A percentile compares a stretch with the other conserved stretches of the same genome.
phyloP scores from a whole-genome alignment of 495 filamentous ascomycete genomes.

The Elaphomyces granulatus region DNA sequence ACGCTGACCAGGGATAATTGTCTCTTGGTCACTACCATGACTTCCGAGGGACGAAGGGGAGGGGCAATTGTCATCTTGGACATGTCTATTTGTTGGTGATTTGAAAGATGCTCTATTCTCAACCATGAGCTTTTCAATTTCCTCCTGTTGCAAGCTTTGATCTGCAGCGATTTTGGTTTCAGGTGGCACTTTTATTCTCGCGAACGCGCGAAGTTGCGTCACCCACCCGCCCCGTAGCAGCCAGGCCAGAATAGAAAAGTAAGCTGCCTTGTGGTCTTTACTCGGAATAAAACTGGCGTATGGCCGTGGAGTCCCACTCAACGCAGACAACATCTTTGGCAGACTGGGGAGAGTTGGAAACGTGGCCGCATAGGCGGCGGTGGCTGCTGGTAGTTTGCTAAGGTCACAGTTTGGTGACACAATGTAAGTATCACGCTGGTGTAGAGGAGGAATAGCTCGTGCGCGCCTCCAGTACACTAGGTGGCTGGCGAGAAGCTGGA shows the following conservation, averaged over 20 bases:
- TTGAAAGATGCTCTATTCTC: constrained; percentile 13
- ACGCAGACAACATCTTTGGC: constrained; percentile 65
- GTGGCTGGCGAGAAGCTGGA: constrained; percentile 75
- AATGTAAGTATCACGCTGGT: constrained; percentile 83
- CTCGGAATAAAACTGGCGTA: constrained; percentile 74
- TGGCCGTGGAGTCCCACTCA: constrained; percentile 61
- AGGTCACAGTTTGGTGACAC: constrained; percentile 84
- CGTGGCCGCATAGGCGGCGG: constrained; percentile 50
- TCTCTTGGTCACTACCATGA: constrained; percentile 28
- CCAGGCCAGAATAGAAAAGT: constrained; percentile 85
- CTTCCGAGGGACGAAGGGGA: constrained; percentile 31
- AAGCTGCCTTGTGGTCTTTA: constrained; percentile 73
- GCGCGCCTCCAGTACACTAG: constrained; percentile 92
- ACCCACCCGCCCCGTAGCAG: constrained; percentile 85
- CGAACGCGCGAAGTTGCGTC: constrained; percentile 77
- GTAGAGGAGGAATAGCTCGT: constrained; percentile 79
- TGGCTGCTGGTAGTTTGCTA: constrained; percentile 53
- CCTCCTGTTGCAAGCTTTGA: constrained; percentile 27
- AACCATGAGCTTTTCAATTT: constrained; percentile 29
- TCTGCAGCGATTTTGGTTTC: constrained; percentile 37
- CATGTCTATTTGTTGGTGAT: constrained; percentile 2
- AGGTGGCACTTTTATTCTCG: constrained; percentile 50
- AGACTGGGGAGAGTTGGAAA: constrained; percentile 74
- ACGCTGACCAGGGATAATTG: constrained; percentile 21
- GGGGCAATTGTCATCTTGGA: constrained; percentile 17